Conservation (phyloP, 148 eudicot genomes). For the Camellia granthamiana region DNA sequence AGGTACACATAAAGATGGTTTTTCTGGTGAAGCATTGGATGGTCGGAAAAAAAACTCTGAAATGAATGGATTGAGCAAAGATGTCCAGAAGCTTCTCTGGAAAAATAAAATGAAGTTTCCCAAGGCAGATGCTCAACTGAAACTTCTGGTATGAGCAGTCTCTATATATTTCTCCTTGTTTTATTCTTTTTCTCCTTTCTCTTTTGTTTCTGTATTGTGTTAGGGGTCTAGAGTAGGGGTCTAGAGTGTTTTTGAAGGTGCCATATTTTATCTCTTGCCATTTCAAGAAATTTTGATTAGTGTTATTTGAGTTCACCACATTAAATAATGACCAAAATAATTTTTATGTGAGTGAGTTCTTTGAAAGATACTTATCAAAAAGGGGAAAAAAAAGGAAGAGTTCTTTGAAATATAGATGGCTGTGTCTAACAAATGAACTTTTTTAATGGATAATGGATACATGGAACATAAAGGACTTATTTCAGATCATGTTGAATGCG, state of each 20-base stretch:
- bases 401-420: background rate
- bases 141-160: constrained; percentile 53
- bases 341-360: too few relatives aligned
- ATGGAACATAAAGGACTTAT: background rate
- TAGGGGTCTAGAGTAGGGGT: background rate
- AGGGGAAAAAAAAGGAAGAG: too few relatives aligned
- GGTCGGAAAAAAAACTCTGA: constrained; percentile 39
- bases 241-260: background rate
- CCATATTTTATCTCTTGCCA: background rate
- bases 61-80: constrained; percentile 72
- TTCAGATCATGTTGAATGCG: too few relatives aligned
- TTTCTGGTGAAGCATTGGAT: constrained; percentile 29
- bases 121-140: constrained; percentile 75
- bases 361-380: too few relatives aligned
- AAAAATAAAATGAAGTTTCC: constrained; percentile 85
- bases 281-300: background rate
- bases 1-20: constrained; percentile 57
- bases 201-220: background rate
- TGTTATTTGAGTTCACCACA: background rate
- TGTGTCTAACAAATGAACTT: background rate
- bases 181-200: background rate
- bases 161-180: background rate
- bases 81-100: constrained; percentile 92
- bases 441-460: background rate
- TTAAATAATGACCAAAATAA: background rate